A percentile compares a stretch with the other conserved stretches of the same genome.
These are phyloP conservation scores for Kwoniella shivajii DNA, from an alignment of 1,284 basidiomycete genomes.

Conservation along the genomic window DNA sequence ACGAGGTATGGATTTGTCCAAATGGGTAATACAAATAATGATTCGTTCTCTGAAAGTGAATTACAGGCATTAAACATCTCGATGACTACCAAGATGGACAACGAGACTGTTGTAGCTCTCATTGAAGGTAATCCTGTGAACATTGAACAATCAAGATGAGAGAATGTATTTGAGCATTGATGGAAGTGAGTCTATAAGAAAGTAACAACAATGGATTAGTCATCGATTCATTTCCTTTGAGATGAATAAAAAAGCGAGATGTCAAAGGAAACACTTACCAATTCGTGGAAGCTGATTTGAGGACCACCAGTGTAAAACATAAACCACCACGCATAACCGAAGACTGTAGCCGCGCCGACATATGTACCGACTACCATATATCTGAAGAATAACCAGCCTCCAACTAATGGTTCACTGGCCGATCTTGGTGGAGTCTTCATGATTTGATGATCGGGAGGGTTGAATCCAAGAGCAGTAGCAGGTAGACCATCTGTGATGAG, in stretches of 20 bases:
- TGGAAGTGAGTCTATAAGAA: slow-evolving; percentile 83
- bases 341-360: slow-evolving; percentile 92
- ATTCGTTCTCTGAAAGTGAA: slow-evolving; percentile 97
- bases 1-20: slow-evolving; percentile 95
- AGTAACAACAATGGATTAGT: slow-evolving; percentile 11
- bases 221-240: background rate
- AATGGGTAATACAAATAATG: slow-evolving; percentile 78
- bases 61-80: slow-evolving; percentile 99
- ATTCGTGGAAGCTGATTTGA: slow-evolving; percentile 87
- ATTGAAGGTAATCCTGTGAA: slow-evolving; percentile 82
- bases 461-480: slow-evolving; percentile 97
- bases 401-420: slow-evolving; percentile 85
- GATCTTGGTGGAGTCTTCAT: slow-evolving; percentile 90
- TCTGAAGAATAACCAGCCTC: slow-evolving; percentile 91
- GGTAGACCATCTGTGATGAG: slow-evolving; percentile 87
- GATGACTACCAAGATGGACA: slow-evolving; percentile 71
- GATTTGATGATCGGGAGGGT: slow-evolving; percentile 92
- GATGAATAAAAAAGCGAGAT: too few relatives aligned
- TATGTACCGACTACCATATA: slow-evolving; percentile 92
- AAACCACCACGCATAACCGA: slow-evolving; percentile 99
- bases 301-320: slow-evolving; percentile 85
- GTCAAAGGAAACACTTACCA: slow-evolving; percentile 67
- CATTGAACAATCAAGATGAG: slow-evolving; percentile 89
- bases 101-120: slow-evolving; percentile 90
- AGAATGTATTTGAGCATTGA: slow-evolving; percentile 77